phyloP scores from a whole-genome alignment of 805 yeast genomes.

The Candida germanica region DNA sequence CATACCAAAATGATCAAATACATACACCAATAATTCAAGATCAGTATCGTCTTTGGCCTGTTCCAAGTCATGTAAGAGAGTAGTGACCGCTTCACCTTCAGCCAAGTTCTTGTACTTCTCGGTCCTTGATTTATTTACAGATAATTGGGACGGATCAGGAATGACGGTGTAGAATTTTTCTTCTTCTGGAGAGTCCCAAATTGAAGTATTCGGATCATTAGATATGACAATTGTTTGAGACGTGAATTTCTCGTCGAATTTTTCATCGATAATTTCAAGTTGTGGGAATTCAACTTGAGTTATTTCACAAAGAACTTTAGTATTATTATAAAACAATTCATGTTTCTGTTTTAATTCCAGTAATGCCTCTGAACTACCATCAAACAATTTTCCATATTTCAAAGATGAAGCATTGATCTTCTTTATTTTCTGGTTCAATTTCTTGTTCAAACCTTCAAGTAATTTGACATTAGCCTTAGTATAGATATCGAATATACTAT shows the following conservation, averaged over 20 bases:
- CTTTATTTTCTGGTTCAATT: constrained; percentile 29
- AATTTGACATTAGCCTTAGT: constrained; percentile 34
- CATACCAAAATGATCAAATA: constrained; percentile 49
- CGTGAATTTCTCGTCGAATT: constrained; percentile 5
- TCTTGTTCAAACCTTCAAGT: constrained; percentile 33
- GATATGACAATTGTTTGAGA: constrained; percentile 18
- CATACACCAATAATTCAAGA: constrained; percentile 45
- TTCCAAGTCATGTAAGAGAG: constrained; percentile 43
- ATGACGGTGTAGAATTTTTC: constrained; percentile 59
- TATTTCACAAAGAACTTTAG: constrained; percentile 8
- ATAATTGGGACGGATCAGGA: constrained; percentile 38
- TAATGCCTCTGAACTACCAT: constrained; percentile 37
- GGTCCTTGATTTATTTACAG: constrained; percentile 6
- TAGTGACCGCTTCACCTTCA: constrained; percentile 40
- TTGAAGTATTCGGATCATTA: constrained; percentile 12
- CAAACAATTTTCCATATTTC: constrained; percentile 60
- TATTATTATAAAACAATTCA: constrained; percentile 7
- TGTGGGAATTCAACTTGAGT: constrained; percentile 13
- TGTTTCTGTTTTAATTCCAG: constrained; percentile 17
- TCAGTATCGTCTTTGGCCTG: constrained; percentile 44
- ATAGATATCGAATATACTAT: constrained; percentile 37
- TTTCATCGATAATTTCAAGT: constrained; percentile 8
- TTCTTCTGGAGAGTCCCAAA: constrained; percentile 70
- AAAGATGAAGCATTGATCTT: constrained; percentile 42
- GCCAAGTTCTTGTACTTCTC: constrained; percentile 27